These are phyloP conservation scores for Cordyceps pruinosa DNA, from an alignment of 2,329 filamentous ascomycete species.

Conservation along the genomic window DNA sequence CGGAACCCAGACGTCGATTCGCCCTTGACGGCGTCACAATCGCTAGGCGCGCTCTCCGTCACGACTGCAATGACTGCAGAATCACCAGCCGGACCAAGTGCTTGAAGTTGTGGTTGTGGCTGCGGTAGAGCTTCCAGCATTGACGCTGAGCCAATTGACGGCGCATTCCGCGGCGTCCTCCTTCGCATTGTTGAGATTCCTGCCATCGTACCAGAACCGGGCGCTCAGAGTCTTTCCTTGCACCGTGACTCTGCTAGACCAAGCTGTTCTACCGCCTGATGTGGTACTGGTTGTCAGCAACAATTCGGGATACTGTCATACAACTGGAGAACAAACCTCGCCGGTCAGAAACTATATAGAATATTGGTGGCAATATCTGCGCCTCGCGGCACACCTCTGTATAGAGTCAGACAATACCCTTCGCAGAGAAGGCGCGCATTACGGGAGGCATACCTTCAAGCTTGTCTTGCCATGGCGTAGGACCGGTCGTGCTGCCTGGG, in stretches of 20 bases:
- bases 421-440: neutral
- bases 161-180: slow-evolving; percentile 89
- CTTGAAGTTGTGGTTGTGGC: neutral
- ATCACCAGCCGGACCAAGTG: neutral
- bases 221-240: slow-evolving; percentile 59
- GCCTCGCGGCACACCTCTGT: slow-evolving; percentile 48
- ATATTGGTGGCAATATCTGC: slow-evolving; percentile 46
- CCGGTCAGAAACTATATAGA: slow-evolving; percentile 62
- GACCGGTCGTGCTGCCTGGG: slow-evolving; percentile 13
- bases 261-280: slow-evolving; percentile 79
- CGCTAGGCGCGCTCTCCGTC: neutral
- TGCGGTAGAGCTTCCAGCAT: neutral
- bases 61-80: neutral
- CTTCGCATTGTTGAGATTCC: slow-evolving; percentile 78
- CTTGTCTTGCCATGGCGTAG: slow-evolving; percentile 40
- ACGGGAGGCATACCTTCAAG: slow-evolving; percentile 41
- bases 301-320: neutral
- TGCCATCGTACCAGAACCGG: slow-evolving; percentile 86
- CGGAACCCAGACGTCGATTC: neutral
- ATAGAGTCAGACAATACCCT: slow-evolving; percentile 24
- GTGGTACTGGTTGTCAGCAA: slow-evolving; percentile 13
- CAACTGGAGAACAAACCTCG: slow-evolving; percentile 43
- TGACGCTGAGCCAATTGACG: slow-evolving; percentile 45
- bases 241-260: slow-evolving; percentile 76
- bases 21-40: neutral